Conservation (phyloP, 352 stramenopile species). For the Blastocystis sp. region DNA sequence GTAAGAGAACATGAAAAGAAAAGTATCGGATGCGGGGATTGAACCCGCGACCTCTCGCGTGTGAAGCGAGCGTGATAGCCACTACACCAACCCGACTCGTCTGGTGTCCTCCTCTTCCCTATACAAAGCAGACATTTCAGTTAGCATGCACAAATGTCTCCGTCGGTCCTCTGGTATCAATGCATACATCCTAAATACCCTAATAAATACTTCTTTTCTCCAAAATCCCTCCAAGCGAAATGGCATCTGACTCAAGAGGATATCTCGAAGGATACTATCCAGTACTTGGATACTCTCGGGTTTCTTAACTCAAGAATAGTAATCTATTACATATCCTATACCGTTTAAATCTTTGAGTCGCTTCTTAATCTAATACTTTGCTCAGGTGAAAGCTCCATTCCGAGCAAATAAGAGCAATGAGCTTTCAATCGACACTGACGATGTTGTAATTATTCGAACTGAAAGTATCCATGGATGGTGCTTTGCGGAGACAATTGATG, state of each 20-base stretch:
- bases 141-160: not conserved
- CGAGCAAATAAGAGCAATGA: not conserved
- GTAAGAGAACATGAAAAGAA: not conserved
- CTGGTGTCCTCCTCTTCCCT: not conserved
- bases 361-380: conserved; percentile 14
- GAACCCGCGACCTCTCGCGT: conserved; percentile 58
- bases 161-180: not conserved
- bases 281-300: conserved; percentile 5
- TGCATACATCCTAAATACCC: not conserved
- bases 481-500: conserved; percentile 16
- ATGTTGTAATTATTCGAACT: conserved; percentile 38
- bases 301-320: not conserved
- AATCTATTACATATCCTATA: conserved; percentile 61
- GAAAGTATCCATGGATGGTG: not conserved
- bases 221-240: not conserved
- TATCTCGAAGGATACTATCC: not conserved
- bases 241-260: conserved; percentile 10
- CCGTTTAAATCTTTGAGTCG: not conserved
- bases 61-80: conserved; percentile 45
- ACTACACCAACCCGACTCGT: conserved; percentile 24
- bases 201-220: conserved; percentile 13
- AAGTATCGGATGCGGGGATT: conserved; percentile 51
- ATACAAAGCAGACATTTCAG: not conserved
- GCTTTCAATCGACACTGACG: not conserved
- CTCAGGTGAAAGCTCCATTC: not conserved